phyloP scores from a whole-genome alignment of 23 red algal genomes.

The Cyanidioschyzon merolae region DNA sequence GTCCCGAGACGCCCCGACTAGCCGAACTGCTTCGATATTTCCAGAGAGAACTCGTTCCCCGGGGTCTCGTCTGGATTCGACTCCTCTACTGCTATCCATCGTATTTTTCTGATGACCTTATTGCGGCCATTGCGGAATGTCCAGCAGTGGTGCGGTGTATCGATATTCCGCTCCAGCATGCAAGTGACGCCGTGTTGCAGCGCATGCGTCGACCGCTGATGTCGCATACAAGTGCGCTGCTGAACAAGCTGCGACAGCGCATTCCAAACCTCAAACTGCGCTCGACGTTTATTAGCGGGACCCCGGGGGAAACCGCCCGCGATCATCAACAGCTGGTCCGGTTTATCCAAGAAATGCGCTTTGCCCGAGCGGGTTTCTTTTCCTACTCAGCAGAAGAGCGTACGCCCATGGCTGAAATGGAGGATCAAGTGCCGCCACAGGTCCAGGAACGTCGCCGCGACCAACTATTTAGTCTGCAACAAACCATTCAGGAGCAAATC shows the following conservation, averaged over 20 bases:
- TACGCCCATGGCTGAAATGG: conserved; percentile 46
- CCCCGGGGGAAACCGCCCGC: conserved; percentile 74
- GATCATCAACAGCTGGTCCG: conserved; percentile 68
- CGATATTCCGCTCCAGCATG: conserved; percentile 96
- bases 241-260: conserved; percentile 37
- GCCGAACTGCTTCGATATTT: conserved; percentile 63
- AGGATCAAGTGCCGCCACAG: conserved; percentile 27
- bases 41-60: not conserved
- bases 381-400: conserved; percentile 71
- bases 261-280: conserved; percentile 60
- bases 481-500: conserved; percentile 70
- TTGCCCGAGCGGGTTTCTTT: conserved; percentile 72
- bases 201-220: conserved; percentile 69
- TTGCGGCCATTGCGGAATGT: conserved; percentile 58
- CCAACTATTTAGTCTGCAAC: conserved; percentile 72
- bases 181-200: conserved; percentile 47
- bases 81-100: conserved; percentile 94
- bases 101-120: conserved; percentile 76
- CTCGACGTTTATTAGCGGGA: conserved; percentile 82
- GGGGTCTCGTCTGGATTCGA: conserved; percentile 40
- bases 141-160: conserved; percentile 73
- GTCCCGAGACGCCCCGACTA: conserved; percentile 47
- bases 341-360: conserved; percentile 41
- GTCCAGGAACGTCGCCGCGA: conserved; percentile 54
- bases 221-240: conserved; percentile 36